Evolutionary conservation across 179 eudicot species (phyloP).

Genomic region (Vitellaria paradoxa): DNA sequence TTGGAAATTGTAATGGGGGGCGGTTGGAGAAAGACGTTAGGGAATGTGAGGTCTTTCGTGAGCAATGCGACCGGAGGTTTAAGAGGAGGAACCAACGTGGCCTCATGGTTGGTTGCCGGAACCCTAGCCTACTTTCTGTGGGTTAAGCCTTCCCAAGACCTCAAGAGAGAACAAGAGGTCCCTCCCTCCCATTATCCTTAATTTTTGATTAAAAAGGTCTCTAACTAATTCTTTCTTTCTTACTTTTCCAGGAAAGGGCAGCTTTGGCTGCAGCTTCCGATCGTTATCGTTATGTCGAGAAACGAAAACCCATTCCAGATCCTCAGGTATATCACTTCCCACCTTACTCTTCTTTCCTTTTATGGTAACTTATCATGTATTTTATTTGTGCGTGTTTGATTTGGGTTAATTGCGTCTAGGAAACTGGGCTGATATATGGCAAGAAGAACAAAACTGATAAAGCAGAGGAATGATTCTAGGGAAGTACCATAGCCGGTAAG

Average conservation of each 20-base stretch:
- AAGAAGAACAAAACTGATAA: conserved; percentile 50
- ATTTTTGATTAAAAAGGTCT: neutral
- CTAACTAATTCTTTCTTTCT: neutral
- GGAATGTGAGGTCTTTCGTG: conserved; percentile 57
- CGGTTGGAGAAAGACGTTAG: conserved; percentile 42
- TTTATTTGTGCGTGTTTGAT: neutral
- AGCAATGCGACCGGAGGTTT: conserved; percentile 86
- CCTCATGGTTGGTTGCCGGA: conserved; percentile 88
- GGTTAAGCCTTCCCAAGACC: conserved; percentile 83
- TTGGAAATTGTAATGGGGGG: conserved; percentile 19
- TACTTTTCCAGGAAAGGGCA: conserved; percentile 37
- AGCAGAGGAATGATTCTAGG: conserved; percentile 22
- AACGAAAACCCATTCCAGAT: conserved; percentile 76
- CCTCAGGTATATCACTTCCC: conserved; percentile 48
- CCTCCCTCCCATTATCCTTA: neutral
- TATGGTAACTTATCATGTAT: neutral
- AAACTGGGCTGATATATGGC: conserved; percentile 60
- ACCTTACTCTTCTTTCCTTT: neutral
- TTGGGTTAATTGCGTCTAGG: conserved; percentile 27
- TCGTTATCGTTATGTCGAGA: conserved; percentile 67
- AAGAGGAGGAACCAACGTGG: conserved; percentile 63
- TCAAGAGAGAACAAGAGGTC: conserved; percentile 57
- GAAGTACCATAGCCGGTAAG: conserved; percentile 1
- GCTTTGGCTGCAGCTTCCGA: conserved; percentile 50
- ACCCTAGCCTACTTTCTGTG: conserved; percentile 79